A percentile compares a stretch with the other conserved stretches of the same genome.
phyloP scores from a whole-genome alignment of 257 asterid species.

The Ajuga chamaepitys region DNA sequence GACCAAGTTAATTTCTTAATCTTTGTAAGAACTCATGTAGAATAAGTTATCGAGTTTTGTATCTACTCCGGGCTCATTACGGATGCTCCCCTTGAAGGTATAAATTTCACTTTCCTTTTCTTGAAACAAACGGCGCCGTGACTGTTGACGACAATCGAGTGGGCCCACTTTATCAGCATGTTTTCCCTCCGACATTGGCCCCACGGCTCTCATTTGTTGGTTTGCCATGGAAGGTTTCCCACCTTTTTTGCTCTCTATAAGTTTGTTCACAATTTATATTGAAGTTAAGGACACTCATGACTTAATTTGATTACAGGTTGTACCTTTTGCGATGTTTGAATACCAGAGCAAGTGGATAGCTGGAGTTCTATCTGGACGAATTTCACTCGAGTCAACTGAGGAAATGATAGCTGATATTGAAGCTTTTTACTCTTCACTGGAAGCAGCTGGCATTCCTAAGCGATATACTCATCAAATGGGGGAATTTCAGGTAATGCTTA shows the following conservation, averaged over 20 bases:
- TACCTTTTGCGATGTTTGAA: conserved; percentile 75
- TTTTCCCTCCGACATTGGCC: conserved; percentile 76
- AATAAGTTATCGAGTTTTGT: not conserved
- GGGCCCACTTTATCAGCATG: conserved; percentile 81
- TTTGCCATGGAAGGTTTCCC: conserved; percentile 84
- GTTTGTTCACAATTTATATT: not conserved
- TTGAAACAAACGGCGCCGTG: conserved; percentile 58
- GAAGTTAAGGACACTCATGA: not conserved
- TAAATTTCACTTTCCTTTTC: conserved; percentile 80
- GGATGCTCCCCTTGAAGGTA: conserved; percentile 38
- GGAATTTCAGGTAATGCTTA: conserved; percentile 52
- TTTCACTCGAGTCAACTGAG: conserved; percentile 48
- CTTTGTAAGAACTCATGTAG: not conserved
- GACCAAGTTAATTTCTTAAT: not conserved
- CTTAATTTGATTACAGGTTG: conserved; percentile 43
- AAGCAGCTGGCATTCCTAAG: conserved; percentile 51
- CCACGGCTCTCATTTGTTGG: conserved; percentile 92
- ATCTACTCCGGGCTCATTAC: not conserved
- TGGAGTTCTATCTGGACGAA: conserved; percentile 64
- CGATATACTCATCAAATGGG: conserved; percentile 72
- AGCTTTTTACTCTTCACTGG: conserved; percentile 58
- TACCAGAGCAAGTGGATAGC: conserved; percentile 91
- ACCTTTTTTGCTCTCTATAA: not conserved
- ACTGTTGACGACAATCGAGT: conserved; percentile 83
- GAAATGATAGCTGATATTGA: conserved; percentile 68